Percentiles rank a stretch among this genome's conserved stretches.
Evolutionary conservation across 441 rosid genomes (phyloP).

Genomic region (Populus hybrid): DNA sequence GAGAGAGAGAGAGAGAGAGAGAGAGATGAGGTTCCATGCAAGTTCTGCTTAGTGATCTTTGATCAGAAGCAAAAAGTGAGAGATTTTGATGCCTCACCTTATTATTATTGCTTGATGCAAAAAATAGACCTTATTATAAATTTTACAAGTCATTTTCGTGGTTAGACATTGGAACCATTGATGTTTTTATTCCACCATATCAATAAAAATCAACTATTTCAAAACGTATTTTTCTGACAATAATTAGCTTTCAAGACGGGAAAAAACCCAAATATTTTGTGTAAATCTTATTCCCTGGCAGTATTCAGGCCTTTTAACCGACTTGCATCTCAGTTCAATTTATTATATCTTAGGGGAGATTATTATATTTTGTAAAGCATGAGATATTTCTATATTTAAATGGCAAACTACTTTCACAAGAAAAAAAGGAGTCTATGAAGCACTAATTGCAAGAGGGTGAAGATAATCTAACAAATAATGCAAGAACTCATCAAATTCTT

Average conservation of each 20-base stretch:
- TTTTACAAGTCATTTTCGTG: constrained; percentile 15
- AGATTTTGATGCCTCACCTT: constrained; percentile 34
- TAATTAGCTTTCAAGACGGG: neutral
- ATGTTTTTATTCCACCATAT: constrained; percentile 33
- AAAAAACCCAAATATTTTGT: neutral
- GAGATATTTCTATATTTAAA: no score
- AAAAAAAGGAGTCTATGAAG: no score
- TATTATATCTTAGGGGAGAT: no score
- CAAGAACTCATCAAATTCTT: neutral
- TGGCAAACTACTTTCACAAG: no score
- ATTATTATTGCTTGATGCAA: neutral
- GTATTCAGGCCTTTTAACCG: neutral
- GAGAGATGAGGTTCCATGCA: neutral
- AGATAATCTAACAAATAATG: neutral
- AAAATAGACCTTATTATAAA: neutral
- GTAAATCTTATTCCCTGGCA: neutral
- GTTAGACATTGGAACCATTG: constrained; percentile 30
- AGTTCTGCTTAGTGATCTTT: neutral
- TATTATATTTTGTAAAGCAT: no score
- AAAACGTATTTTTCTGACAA: neutral
- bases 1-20: no score
- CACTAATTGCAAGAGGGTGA: neutral
- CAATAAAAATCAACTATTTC: neutral
- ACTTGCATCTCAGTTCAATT: no score
- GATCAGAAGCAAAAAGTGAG: neutral